phyloP scores from a whole-genome alignment of 2,329 filamentous ascomycete species.

The Paraconiothyrium brasiliense region DNA sequence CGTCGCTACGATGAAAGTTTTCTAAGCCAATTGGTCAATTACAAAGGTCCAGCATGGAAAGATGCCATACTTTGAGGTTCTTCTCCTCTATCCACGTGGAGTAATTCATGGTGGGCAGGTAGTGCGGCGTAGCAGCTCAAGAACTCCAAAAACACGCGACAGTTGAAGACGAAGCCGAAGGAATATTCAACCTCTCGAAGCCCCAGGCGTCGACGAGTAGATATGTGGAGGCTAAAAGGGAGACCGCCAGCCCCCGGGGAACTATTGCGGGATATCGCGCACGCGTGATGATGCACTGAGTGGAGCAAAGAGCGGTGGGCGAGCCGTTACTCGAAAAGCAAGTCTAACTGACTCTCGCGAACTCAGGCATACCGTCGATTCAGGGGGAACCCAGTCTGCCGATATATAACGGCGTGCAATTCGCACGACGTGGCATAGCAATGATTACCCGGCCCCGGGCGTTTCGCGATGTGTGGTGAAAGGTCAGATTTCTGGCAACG shows the following conservation, averaged over 20 bases:
- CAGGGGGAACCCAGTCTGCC: conserved; percentile 1
- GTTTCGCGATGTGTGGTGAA: conserved; percentile 3
- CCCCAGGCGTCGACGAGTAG: conserved; percentile 1
- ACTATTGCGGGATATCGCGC: not conserved
- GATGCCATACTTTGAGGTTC: conserved; percentile 50
- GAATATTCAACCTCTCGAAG: not conserved
- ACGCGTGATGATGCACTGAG: conserved; percentile 14
- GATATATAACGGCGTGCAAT: not conserved
- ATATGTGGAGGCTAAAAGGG: not conserved
- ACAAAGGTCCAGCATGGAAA: not conserved
- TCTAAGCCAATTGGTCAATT: conserved; percentile 32
- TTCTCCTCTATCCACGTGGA: conserved; percentile 57
- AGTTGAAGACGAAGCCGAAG: not conserved
- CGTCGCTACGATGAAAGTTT: conserved; percentile 58
- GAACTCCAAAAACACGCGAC: not conserved
- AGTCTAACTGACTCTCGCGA: not conserved
- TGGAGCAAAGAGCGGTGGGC: conserved; percentile 14
- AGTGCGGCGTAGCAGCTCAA: not conserved
- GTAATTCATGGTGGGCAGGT: conserved; percentile 50
- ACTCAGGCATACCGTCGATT: not conserved
- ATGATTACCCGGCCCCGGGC: conserved; percentile 7
- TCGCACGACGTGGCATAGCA: not conserved
- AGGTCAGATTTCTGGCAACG: not conserved
- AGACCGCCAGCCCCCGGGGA: not conserved
- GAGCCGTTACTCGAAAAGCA: conserved; percentile 3